phyloP scores from a whole-genome alignment of 805 yeast genomes.

The Nematodospora valgi region DNA sequence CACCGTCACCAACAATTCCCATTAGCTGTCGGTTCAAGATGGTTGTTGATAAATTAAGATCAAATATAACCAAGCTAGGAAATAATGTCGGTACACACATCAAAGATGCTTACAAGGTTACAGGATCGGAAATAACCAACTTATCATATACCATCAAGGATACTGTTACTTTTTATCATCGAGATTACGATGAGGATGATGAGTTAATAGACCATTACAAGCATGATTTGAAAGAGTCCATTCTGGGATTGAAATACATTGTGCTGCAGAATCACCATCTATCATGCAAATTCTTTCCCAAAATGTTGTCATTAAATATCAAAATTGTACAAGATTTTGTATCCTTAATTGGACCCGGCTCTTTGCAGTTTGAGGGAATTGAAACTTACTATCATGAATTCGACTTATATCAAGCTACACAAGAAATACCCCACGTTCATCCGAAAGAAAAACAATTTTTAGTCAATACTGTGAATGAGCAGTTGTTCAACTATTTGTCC shows the following conservation, averaged over 20 bases:
- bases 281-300: slow-evolving; percentile 24
- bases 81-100: slow-evolving; percentile 6
- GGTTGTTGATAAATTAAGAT: slow-evolving; percentile 9
- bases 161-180: slow-evolving; percentile 10
- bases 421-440: slow-evolving; percentile 30
- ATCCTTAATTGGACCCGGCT: slow-evolving; percentile 28
- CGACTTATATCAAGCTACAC: slow-evolving; percentile 23
- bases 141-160: slow-evolving; percentile 9
- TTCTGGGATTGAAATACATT: slow-evolving; percentile 43
- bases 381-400: slow-evolving; percentile 28
- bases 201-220: slow-evolving; percentile 39
- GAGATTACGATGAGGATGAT: slow-evolving; percentile 31
- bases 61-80: slow-evolving; percentile 5
- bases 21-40: too few species aligned
- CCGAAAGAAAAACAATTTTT: slow-evolving; percentile 31
- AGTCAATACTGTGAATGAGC: slow-evolving; percentile 22
- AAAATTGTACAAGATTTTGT: slow-evolving; percentile 28
- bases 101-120: slow-evolving; percentile 9
- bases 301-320: slow-evolving; percentile 29
- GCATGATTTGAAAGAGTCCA: slow-evolving; percentile 38
- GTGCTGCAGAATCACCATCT: slow-evolving; percentile 21
- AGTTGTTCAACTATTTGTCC: slow-evolving; percentile 22
- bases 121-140: slow-evolving; percentile 5
- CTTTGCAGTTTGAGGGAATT: slow-evolving; percentile 34
- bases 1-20: too few species aligned